Evolutionary conservation across 106 monocot genomes (phyloP), one percentile per base, ranked within the genome.

Genomic region (Dendrobium huoshanense): DNA sequence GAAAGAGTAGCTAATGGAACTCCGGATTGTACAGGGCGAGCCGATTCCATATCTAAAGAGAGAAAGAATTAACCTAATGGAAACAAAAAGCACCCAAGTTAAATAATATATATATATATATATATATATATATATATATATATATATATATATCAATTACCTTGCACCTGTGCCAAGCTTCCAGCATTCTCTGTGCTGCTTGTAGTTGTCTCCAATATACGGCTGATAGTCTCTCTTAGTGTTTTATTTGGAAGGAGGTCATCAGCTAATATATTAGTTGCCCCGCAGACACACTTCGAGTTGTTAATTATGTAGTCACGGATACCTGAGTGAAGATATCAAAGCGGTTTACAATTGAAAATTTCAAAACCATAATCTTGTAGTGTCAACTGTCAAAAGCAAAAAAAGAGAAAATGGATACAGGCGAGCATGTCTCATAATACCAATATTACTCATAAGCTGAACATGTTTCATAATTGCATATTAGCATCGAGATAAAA

Each of bases 221-320:
- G 91, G 67, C 81, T 93, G 56, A 99, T 99, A 5, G 95, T 93
- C 78, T 91, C 95, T 82, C 99, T 91, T 31, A 99, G 79, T 5
- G 99, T 95, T 82, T 90, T 93, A 80, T 99, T 99, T 5, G 99
- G 99, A 77, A 99, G 84, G 73, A 99, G 91, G 78, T 99, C 95
- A 85, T 99, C 99, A 15, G 99, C 99, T 76, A 99, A 84, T 87
- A 95, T 86, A 81, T 90, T 88, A 72, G 88, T 90, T 9, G 90
- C 91, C 33, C 95, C 99, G 88, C 99, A 99, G 0, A 90, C 90
- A 77, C 99, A 99, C 85, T 89, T 85, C 43, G 90, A 87, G 61
- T 93, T 93, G 64, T 82, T 83, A 51, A 99, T 90, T 79, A 99
- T 95, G 82, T 91, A 89, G 55, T 99, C 90, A 45, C 99, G 87